Conservation (phyloP, 345 rosid genomes). For the Boechera divaricarpa region DNA sequence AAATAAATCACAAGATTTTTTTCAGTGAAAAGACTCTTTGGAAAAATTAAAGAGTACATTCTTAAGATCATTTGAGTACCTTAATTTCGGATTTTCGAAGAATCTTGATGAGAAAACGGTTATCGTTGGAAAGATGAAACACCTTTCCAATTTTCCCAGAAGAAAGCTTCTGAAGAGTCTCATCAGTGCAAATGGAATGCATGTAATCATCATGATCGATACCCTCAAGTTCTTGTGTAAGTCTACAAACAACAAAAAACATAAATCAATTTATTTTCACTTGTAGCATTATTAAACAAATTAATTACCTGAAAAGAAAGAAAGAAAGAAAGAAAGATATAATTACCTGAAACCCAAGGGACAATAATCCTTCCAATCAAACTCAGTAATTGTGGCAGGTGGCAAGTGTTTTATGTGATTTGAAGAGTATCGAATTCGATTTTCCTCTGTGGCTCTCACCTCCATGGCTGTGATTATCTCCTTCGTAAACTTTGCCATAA, state of each 20-base stretch:
- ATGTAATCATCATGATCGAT: slow-evolving; percentile 52
- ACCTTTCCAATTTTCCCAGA: slow-evolving; percentile 48
- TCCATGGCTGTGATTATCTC: slow-evolving; percentile 40
- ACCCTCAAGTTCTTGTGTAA: slow-evolving; percentile 48
- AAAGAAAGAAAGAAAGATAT: too few relatives aligned
- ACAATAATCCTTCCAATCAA: slow-evolving; percentile 60
- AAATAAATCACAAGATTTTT: background rate
- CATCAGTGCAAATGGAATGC: slow-evolving; percentile 51
- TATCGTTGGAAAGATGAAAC: slow-evolving; percentile 47
- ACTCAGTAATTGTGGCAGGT: slow-evolving; percentile 42
- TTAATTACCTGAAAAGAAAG: background rate
- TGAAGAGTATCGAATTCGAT: slow-evolving; percentile 41
- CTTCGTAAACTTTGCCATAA: slow-evolving; percentile 36
- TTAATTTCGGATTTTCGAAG: slow-evolving; percentile 57
- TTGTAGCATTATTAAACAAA: background rate
- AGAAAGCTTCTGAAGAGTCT: slow-evolving; percentile 47
- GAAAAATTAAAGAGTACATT: too few relatives aligned
- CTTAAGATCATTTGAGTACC: slow-evolving; percentile 38
- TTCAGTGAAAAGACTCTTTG: too few relatives aligned
- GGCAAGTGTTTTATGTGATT: slow-evolving; percentile 39
- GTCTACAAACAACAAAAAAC: slow-evolving; percentile 41
- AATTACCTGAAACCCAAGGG: slow-evolving; percentile 47
- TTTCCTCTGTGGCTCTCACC: slow-evolving; percentile 38
- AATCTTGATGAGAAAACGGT: slow-evolving; percentile 50
- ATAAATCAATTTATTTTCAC: background rate